phyloP scores from a whole-genome alignment of 208 protist genomes.

The Trypanosoma conorhini region DNA sequence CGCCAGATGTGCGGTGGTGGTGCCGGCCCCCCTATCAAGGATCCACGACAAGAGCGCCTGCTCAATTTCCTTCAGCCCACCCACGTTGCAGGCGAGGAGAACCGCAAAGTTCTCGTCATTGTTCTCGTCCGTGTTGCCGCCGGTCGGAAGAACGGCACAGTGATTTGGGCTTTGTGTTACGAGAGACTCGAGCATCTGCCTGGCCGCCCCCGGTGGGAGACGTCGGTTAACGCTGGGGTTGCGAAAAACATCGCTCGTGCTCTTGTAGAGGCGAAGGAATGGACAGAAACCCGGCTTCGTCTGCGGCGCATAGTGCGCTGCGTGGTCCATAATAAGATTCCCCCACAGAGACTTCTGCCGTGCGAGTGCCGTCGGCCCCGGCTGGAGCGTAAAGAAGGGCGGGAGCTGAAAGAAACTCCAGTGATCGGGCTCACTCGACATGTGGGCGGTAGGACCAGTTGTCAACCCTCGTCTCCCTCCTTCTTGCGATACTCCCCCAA shows the following conservation, averaged over 20 bases:
- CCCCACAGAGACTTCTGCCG: conserved; percentile 67
- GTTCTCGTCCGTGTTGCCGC: conserved; percentile 32
- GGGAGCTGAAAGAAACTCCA: conserved; percentile 84
- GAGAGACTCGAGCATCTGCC: conserved; percentile 63
- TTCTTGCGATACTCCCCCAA: not conserved
- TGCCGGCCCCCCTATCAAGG: conserved; percentile 74
- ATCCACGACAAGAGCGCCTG: conserved; percentile 72
- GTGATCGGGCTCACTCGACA: conserved; percentile 47
- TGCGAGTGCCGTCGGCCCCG: conserved; percentile 50
- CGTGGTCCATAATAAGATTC: conserved; percentile 76
- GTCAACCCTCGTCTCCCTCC: not conserved
- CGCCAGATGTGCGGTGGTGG: conserved; percentile 71
- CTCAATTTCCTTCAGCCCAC: conserved; percentile 71
- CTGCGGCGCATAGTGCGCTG: conserved; percentile 54
- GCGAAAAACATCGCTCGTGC: conserved; percentile 75
- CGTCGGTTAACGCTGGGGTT: conserved; percentile 65
- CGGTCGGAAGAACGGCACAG: conserved; percentile 35
- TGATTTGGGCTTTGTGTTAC: conserved; percentile 64
- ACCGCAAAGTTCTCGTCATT: conserved; percentile 48
- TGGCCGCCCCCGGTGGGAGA: conserved; percentile 48
- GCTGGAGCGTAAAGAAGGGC: conserved; percentile 87
- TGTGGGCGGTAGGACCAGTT: not conserved
- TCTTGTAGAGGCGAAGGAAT: conserved; percentile 66
- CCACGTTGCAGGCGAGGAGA: conserved; percentile 67
- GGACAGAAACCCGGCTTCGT: conserved; percentile 29